These are phyloP conservation scores for Talaromyces sp. DNA, from an alignment of 2,329 filamentous ascomycete species.

Conservation along the genomic window DNA sequence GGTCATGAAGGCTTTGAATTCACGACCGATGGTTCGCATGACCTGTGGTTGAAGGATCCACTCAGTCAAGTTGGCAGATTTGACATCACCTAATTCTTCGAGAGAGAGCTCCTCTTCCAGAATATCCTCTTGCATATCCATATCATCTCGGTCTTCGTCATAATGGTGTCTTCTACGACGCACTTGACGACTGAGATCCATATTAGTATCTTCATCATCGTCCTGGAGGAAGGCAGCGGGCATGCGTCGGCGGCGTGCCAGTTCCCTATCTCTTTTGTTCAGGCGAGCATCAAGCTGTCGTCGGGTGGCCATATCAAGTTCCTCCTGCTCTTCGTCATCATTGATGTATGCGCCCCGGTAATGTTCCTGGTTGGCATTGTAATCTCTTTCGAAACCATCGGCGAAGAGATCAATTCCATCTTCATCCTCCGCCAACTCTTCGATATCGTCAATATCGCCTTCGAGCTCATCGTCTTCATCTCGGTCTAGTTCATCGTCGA, in stretches of 20 bases:
- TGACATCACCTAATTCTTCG: conserved; percentile 87
- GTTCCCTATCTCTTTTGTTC: conserved; percentile 59
- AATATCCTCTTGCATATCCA: conserved; percentile 83
- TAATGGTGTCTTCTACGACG: conserved; percentile 83
- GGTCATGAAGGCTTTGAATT: conserved; percentile 96
- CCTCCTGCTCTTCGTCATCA: conserved; percentile 62
- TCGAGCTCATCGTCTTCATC: conserved; percentile 57
- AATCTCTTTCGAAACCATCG: conserved; percentile 64
- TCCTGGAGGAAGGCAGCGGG: conserved; percentile 62
- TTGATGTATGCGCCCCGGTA: conserved; percentile 60
- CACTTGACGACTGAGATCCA: conserved; percentile 81
- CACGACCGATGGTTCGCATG: conserved; percentile 86
- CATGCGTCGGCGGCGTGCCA: conserved; percentile 56
- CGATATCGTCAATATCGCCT: conserved; percentile 62
- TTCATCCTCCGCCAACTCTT: conserved; percentile 66
- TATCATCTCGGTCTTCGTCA: conserved; percentile 87
- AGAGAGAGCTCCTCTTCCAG: conserved; percentile 94
- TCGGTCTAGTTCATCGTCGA: conserved; percentile 47
- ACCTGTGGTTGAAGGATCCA: conserved; percentile 91
- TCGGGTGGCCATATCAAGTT: conserved; percentile 55
- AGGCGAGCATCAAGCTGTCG: conserved; percentile 60
- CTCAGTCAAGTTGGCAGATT: conserved; percentile 86
- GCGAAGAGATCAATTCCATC: conserved; percentile 67
- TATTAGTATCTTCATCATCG: conserved; percentile 78
- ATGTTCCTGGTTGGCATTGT: conserved; percentile 47